These are phyloP conservation scores for Kazachstania africana DNA, from an alignment of 805 yeast species.

Conservation along the genomic window DNA sequence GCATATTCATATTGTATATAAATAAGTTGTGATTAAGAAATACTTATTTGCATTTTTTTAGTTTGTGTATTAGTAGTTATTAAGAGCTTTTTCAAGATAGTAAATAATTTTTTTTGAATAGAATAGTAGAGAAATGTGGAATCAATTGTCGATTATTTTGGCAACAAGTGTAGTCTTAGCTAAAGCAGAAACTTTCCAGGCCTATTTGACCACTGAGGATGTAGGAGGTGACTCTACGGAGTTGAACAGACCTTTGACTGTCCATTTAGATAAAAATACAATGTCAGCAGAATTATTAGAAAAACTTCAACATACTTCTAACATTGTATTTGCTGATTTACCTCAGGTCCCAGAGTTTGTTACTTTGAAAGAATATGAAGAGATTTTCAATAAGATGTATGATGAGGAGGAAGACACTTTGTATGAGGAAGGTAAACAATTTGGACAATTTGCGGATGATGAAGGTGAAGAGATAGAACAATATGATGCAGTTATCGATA, in stretches of 20 bases:
- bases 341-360: slow-evolving; percentile 21
- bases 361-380: slow-evolving; percentile 13
- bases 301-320: slow-evolving; percentile 12
- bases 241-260: slow-evolving; percentile 6
- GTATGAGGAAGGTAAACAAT: slow-evolving; percentile 1
- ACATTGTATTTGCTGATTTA: slow-evolving; percentile 17
- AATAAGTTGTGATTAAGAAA: too few relatives aligned
- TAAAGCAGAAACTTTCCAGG: slow-evolving; percentile 4
- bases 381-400: slow-evolving; percentile 1
- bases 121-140: slow-evolving; percentile 3
- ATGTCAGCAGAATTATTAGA: slow-evolving; percentile 14
- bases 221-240: slow-evolving; percentile 12
- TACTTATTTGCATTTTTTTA: too few relatives aligned
- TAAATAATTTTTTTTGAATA: too few relatives aligned
- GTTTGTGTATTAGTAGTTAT: too few relatives aligned
- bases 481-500: background rate
- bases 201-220: slow-evolving; percentile 11
- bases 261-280: slow-evolving; percentile 10
- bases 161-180: background rate
- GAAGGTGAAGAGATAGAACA: background rate
- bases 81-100: too few relatives aligned
- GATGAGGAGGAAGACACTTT: background rate
- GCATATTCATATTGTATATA: too few relatives aligned
- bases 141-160: slow-evolving; percentile 5
- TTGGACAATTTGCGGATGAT: background rate